phyloP scores from a whole-genome alignment of 805 yeast species.

The Sugiyamaella qingdaonensis region DNA sequence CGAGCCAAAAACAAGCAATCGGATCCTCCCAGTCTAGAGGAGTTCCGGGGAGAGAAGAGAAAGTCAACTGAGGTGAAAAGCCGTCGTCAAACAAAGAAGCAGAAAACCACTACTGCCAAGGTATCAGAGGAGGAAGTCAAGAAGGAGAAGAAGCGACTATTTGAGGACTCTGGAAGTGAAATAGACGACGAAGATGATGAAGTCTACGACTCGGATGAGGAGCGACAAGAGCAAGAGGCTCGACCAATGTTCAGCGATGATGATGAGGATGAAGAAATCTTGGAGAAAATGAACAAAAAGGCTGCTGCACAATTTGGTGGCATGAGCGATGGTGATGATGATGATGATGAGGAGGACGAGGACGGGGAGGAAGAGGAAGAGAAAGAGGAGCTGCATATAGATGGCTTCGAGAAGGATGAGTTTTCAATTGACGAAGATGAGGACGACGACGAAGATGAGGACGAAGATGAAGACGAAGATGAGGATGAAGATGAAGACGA shows the following conservation, averaged over 20 bases:
- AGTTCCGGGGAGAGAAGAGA: constrained; percentile 46
- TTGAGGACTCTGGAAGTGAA: constrained; percentile 46
- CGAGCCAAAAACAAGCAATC: constrained; percentile 90
- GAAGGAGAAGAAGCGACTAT: constrained; percentile 59
- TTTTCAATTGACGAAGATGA: constrained; percentile 16
- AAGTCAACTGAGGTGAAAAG: constrained; percentile 27
- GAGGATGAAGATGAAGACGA: constrained; percentile 18
- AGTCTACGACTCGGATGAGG: constrained; percentile 62
- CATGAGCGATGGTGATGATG: constrained; percentile 12
- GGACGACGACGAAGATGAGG: constrained; percentile 52
- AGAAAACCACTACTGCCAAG: constrained; percentile 18
- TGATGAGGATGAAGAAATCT: constrained; percentile 58
- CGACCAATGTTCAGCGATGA: constrained; percentile 80
- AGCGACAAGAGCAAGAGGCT: constrained; percentile 37
- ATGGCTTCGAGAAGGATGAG: constrained; percentile 23
- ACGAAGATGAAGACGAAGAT: constrained; percentile 41
- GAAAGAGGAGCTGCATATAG: constrained; percentile 19
- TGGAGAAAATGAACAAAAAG: constrained; percentile 25
- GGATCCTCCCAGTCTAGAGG: constrained; percentile 84
- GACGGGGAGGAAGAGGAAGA: constrained; percentile 21
- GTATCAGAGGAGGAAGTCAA: constrained; percentile 58
- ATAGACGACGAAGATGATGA: constrained; percentile 36
- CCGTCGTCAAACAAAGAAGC: constrained; percentile 21
- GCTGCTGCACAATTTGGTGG: constrained; percentile 19
- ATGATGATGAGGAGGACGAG: constrained; percentile 18